Conservation (phyloP, 208 protist genomes). For the Giardia duodenalis region DNA sequence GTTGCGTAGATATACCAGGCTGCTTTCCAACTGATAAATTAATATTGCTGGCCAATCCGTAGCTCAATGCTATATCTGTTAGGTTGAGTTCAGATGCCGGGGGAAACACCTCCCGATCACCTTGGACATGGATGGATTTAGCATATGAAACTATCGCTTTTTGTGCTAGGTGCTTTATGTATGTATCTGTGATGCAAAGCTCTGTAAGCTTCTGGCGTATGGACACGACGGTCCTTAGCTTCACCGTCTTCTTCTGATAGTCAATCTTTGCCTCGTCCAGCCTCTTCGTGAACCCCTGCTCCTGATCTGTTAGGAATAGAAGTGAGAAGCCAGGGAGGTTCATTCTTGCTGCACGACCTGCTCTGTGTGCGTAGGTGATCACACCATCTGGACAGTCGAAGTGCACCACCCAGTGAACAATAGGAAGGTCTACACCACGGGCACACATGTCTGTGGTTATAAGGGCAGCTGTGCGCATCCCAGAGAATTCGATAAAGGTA, state of each 20-base stretch:
- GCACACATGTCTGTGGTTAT: slow-evolving; percentile 62
- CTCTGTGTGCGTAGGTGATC: slow-evolving; percentile 59
- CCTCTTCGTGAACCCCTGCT: neutral
- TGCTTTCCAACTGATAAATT: neutral
- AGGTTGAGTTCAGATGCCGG: neutral
- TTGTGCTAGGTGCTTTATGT: neutral
- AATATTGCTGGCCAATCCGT: neutral
- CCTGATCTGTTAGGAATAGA: neutral
- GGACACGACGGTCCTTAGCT: neutral
- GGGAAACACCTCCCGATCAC: neutral
- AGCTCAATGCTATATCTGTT: neutral
- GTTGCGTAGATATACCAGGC: neutral
- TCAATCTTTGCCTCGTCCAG: neutral
- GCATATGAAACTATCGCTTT: neutral
- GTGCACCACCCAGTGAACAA: slow-evolving; percentile 64
- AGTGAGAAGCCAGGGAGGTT: neutral
- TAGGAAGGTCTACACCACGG: slow-evolving; percentile 64
- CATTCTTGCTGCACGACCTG: neutral
- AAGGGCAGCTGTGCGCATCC: slow-evolving; percentile 39
- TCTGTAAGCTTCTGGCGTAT: neutral
- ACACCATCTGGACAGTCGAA: slow-evolving; percentile 50
- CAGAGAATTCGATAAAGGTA: slow-evolving; percentile 32
- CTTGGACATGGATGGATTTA: neutral
- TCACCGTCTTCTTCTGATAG: neutral
- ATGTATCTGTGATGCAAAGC: neutral